A percentile compares a stretch with the other conserved stretches of the same genome.
Conservation (phyloP, 805 yeast species). For the Candida morakotiae region DNA sequence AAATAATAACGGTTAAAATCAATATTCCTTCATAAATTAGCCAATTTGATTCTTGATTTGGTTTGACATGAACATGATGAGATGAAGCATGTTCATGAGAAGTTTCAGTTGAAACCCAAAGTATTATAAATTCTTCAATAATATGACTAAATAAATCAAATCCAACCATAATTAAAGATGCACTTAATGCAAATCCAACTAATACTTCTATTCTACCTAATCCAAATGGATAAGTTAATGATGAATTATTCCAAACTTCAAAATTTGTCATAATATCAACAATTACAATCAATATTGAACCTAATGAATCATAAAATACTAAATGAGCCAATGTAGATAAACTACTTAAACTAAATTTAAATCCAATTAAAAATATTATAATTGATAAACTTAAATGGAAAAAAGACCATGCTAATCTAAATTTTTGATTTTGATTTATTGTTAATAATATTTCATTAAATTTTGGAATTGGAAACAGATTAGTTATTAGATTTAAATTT, state of each 20-base stretch:
- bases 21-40: constrained; percentile 25
- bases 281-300: constrained; percentile 61
- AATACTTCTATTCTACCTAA: constrained; percentile 86
- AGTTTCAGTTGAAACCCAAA: constrained; percentile 20
- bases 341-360: constrained; percentile 51
- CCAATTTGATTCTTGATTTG: constrained; percentile 23
- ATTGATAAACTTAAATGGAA: constrained; percentile 55
- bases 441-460: constrained; percentile 58
- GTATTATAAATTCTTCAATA: constrained; percentile 66
- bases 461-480: constrained; percentile 70
- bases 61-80: constrained; percentile 36
- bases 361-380: constrained; percentile 57
- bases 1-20: constrained; percentile 17
- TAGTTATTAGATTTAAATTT: constrained; percentile 60
- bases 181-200: constrained; percentile 80
- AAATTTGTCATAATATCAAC: constrained; percentile 87
- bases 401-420: constrained; percentile 55
- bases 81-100: constrained; percentile 24
- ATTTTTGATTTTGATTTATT: constrained; percentile 53
- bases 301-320: constrained; percentile 80
- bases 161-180: constrained; percentile 86
- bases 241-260: constrained; percentile 83
- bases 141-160: constrained; percentile 83
- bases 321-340: constrained; percentile 81
- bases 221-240: constrained; percentile 87